Percentiles rank a stretch among this genome's conserved stretches.
Evolutionary conservation across 192 early-diverging fungal genomes (phyloP).

Genomic region (Umbelopsis isabellina): DNA sequence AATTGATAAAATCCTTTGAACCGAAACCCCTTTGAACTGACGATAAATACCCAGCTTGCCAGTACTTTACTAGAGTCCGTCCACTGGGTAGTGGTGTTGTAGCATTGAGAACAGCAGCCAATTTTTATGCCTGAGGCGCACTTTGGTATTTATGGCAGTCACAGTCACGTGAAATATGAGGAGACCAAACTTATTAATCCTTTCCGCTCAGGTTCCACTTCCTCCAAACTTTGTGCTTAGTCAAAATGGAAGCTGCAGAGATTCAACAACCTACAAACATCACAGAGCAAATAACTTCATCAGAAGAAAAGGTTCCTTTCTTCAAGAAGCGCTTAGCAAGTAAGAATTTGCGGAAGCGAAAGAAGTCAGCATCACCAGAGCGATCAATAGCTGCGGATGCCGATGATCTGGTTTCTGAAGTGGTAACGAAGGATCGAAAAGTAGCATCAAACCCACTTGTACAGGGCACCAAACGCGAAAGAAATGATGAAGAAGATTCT

Average conservation of each 20-base stretch:
- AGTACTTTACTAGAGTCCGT: too few relatives aligned
- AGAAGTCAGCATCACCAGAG: slow-evolving; percentile 30
- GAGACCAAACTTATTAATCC: too few relatives aligned
- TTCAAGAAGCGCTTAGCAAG: slow-evolving; percentile 59
- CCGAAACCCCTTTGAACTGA: too few relatives aligned
- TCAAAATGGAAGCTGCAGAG: background rate
- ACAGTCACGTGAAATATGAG: too few relatives aligned
- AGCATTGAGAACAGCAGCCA: too few relatives aligned
- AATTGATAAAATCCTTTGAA: too few relatives aligned
- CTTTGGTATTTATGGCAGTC: too few relatives aligned
- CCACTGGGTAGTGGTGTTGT: too few relatives aligned
- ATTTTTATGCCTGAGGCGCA: too few relatives aligned
- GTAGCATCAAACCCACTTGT: slow-evolving; percentile 40
- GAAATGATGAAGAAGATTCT: slow-evolving; percentile 38
- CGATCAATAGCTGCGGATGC: slow-evolving; percentile 37
- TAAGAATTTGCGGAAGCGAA: slow-evolving; percentile 61
- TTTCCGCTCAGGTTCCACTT: background rate
- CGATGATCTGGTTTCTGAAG: slow-evolving; percentile 30
- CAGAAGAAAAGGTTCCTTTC: slow-evolving; percentile 48
- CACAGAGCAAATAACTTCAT: background rate
- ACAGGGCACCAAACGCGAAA: slow-evolving; percentile 49
- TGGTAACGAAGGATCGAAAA: slow-evolving; percentile 46
- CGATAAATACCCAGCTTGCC: too few relatives aligned
- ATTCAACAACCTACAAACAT: background rate
- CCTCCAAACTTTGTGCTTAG: background rate